Base-by-base conservation (phyloP, 805 yeast genomes). In the Saccharomycopsis capsularis region DNA sequence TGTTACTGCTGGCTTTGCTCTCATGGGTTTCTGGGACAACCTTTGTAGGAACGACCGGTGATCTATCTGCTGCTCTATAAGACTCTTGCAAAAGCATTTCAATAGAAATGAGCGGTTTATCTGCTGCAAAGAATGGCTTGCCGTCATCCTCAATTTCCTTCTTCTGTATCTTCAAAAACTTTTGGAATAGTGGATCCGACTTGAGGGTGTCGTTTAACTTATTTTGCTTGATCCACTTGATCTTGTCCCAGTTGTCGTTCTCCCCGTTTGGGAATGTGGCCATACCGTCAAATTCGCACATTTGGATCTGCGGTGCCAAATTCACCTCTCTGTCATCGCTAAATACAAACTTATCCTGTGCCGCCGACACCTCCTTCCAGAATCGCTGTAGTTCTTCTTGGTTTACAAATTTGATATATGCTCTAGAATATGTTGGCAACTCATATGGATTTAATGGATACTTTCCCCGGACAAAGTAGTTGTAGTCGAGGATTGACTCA, bases 401-500 rank as follows among this genome's bases (percentile, higher is more conserved):
- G 7, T 22, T 27, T 21, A 30, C 25, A 24, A 40, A 41, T 16
- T 25, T 27, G 16, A 46, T 4, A 29, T 47, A 47, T 25, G 50
- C 46, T n/a, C 46, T 41, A 6, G 50, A 35, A 27, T 16, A 42
- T 13, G 36, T 41, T n/a, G 50, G 50, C 11, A 37, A 32, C 19
- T 47, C 50, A 36, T 42, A 47, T 18, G 50, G 42, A 37, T 47
- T 47, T 15, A 42, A 24, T 7, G 50, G 46, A 37, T 47, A 47
- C 7, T 11, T 6, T 18, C 50, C 50, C 24, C 15, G 30, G 2
- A 47, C 41, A 27, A 35, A 47, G 23, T 47, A 47, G 18, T 34
- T 34, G 19, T 11, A 16, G 19, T 34, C 38, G 6, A 13, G 18
- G 19, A n/a, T 11, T 16, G 7, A 6, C 38, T 34, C 19, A 34